Evolutionary conservation across 805 yeast species (phyloP).

Genomic region (Maudiozyma turicensis): DNA sequence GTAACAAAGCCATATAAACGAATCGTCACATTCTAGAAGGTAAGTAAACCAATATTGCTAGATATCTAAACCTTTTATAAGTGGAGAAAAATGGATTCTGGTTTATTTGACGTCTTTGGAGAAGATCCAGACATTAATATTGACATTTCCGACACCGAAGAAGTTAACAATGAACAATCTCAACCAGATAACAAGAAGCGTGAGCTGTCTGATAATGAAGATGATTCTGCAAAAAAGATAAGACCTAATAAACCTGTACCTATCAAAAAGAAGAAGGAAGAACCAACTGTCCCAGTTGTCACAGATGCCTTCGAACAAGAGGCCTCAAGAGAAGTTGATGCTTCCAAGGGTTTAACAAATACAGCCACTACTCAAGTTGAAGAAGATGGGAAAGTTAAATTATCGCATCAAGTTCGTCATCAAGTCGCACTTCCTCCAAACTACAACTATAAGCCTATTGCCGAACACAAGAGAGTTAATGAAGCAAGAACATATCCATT

Average conservation of each 20-base stretch:
- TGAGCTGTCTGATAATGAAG: conserved; percentile 12
- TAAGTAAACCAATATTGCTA: background rate
- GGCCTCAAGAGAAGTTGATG: conserved; percentile 81
- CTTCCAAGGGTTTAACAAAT: conserved; percentile 59
- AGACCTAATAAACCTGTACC: conserved; percentile 20
- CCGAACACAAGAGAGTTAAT: conserved; percentile 65
- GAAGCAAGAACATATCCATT: conserved; percentile 92
- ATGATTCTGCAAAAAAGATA: conserved; percentile 3
- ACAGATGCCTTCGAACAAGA: conserved; percentile 83
- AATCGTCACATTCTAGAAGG: no score
- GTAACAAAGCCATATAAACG: no score
- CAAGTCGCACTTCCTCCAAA: conserved; percentile 95
- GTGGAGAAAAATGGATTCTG: conserved; percentile 3
- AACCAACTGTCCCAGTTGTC: conserved; percentile 58
- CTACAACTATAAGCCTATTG: conserved; percentile 79
- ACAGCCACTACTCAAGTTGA: conserved; percentile 31
- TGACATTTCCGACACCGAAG: conserved; percentile 11
- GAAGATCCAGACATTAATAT: conserved; percentile 19
- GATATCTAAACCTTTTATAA: background rate
- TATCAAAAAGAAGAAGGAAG: conserved; percentile 35
- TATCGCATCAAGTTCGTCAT: conserved; percentile 91
- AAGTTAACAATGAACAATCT: conserved; percentile 5
- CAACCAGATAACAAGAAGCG: conserved; percentile 11
- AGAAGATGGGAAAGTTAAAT: conserved; percentile 48
- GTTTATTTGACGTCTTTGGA: conserved; percentile 28